Percentiles rank a stretch among this genome's conserved stretches.
phyloP scores from a whole-genome alignment of 2,329 filamentous ascomycete species.

The Nigrograna mackinnonii region DNA sequence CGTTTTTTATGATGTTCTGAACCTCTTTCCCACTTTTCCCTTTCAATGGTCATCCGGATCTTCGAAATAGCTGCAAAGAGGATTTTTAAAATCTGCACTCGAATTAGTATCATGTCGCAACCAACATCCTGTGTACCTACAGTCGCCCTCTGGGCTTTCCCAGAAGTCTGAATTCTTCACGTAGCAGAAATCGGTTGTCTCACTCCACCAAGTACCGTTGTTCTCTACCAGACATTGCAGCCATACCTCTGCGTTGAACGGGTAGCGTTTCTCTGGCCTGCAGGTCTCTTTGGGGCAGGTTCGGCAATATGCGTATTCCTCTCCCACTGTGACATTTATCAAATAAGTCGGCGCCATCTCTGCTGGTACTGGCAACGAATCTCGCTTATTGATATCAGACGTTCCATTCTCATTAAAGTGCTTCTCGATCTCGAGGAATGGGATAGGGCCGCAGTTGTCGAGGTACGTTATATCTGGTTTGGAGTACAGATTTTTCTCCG shows the following conservation, averaged over 20 bases:
- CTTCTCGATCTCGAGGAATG: constrained; percentile 20
- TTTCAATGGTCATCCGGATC: constrained; percentile 11
- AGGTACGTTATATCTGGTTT: constrained; percentile 26
- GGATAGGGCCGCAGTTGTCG: constrained; percentile 31
- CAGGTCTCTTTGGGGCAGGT: constrained; percentile 19
- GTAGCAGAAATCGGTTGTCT: constrained; percentile 36
- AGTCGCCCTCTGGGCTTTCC: constrained; percentile 25
- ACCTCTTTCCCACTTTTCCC: too few species aligned
- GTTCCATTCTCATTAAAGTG: constrained; percentile 28
- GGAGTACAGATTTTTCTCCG: constrained; percentile 24
- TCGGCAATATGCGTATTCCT: constrained; percentile 29
- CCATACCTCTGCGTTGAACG: constrained; percentile 27
- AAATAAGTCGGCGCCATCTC: constrained; percentile 19
- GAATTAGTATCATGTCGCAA: not conserved
- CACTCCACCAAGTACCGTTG: constrained; percentile 24
- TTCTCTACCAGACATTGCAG: constrained; percentile 24
- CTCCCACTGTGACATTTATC: constrained; percentile 32
- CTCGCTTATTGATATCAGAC: constrained; percentile 19
- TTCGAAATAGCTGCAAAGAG: constrained; percentile 21
- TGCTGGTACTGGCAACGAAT: constrained; percentile 4
- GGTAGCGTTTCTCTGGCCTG: constrained; percentile 15
- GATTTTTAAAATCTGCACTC: constrained; percentile 21
- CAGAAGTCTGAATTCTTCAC: constrained; percentile 28
- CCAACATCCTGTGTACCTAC: constrained; percentile 10
- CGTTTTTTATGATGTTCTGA: too few species aligned